These are phyloP conservation scores for Exophiala mesophila DNA, from an alignment of 2,329 filamentous ascomycete species.

Conservation along the genomic window DNA sequence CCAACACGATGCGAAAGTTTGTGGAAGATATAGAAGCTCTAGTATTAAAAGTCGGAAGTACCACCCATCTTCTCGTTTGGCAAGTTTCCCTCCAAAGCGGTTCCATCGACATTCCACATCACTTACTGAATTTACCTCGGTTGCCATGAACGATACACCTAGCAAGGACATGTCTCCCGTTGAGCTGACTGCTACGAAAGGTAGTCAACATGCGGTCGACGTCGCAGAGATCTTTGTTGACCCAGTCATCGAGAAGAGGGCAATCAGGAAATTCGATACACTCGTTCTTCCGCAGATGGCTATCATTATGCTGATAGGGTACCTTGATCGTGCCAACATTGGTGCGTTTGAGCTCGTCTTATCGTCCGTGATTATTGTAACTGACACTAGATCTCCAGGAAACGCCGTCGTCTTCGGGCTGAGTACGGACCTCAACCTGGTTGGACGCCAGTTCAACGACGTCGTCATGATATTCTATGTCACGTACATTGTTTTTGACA, in stretches of 20 bases:
- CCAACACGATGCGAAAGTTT: too few species aligned
- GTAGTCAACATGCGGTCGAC: too few species aligned
- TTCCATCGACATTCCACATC: too few species aligned
- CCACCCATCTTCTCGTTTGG: too few species aligned
- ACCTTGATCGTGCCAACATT: not conserved
- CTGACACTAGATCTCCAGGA: not conserved
- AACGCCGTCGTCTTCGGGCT: not conserved
- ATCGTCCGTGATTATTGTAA: not conserved
- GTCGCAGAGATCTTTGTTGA: too few species aligned
- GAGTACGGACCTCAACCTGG: slow-evolving; percentile 39
- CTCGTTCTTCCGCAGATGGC: not conserved
- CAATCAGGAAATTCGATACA: not conserved
- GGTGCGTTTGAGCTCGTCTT: not conserved
- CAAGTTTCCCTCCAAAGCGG: too few species aligned
- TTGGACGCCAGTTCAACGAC: slow-evolving; percentile 58
- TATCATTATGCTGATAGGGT: not conserved
- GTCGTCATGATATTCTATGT: not conserved
- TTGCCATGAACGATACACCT: too few species aligned
- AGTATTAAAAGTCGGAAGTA: too few species aligned
- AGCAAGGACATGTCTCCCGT: too few species aligned
- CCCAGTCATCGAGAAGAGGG: not conserved
- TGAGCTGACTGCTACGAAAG: too few species aligned
- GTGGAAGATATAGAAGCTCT: too few species aligned
- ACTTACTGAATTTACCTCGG: too few species aligned
- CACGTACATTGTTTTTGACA: not conserved